These are phyloP conservation scores for Acanthamoeba healyi DNA, from an alignment of 208 protist species.

Conservation along the genomic window DNA sequence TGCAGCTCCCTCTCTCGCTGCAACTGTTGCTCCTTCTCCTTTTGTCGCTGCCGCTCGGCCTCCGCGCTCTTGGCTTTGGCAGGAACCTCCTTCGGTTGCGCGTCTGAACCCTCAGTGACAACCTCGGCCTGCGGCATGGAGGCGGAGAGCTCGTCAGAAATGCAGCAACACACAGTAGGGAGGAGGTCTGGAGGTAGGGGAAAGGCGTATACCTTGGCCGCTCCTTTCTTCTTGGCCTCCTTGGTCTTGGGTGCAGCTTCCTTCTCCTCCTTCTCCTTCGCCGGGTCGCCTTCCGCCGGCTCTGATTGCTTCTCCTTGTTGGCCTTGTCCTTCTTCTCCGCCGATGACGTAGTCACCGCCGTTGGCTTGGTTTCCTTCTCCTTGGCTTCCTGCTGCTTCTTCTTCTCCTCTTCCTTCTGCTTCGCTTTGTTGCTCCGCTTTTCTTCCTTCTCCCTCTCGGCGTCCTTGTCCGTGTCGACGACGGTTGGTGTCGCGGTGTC, in stretches of 20 bases:
- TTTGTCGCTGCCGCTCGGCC: background rate
- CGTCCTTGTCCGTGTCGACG: background rate
- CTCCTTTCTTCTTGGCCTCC: background rate
- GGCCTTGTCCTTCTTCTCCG: constrained; percentile 25
- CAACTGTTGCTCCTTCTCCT: background rate
- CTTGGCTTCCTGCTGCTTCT: background rate
- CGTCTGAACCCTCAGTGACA: background rate
- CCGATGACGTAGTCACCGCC: no score
- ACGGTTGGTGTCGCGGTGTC: background rate
- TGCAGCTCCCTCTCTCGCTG: no score
- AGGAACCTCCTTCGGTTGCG: no score
- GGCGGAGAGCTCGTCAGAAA: background rate
- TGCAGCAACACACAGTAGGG: background rate
- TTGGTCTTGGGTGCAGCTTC: background rate
- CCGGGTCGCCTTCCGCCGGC: background rate
- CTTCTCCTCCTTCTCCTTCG: background rate
- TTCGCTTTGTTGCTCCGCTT: background rate
- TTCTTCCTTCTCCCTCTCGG: background rate
- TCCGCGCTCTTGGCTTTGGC: background rate
- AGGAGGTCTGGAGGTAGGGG: background rate
- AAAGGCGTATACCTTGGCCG: background rate
- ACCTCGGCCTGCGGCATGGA: background rate
- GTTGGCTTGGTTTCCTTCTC: background rate
- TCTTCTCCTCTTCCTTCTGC: background rate
- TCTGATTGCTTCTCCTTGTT: background rate